phyloP scores from a whole-genome alignment of 2,329 filamentous ascomycete species.

The Fonsecaea nubica region DNA sequence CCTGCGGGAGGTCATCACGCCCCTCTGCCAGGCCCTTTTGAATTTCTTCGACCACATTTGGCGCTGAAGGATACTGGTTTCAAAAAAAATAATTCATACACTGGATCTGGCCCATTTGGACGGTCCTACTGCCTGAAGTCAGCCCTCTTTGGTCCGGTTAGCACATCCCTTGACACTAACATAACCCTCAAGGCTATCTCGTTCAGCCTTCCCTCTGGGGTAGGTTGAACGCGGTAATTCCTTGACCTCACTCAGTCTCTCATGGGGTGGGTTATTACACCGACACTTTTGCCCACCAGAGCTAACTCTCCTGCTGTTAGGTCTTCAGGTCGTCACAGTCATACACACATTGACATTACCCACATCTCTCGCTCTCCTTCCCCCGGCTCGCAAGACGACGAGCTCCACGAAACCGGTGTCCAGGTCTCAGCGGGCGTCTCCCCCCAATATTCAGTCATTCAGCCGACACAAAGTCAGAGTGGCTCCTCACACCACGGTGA shows the following conservation, averaged over 20 bases:
- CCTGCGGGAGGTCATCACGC: conserved; percentile 31
- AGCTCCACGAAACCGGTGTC: conserved; percentile 50
- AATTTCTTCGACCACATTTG: conserved; percentile 21
- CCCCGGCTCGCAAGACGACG: conserved; percentile 52
- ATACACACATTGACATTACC: conserved; percentile 51
- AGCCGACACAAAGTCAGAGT: conserved; percentile 36
- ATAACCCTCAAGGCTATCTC: conserved; percentile 40
- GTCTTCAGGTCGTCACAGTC: conserved; percentile 48
- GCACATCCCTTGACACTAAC: conserved; percentile 39
- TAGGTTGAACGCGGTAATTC: conserved; percentile 40
- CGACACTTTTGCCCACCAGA: conserved; percentile 24
- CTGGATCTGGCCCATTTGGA: conserved; percentile 34
- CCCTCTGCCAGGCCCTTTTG: conserved; percentile 1
- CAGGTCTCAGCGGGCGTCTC: conserved; percentile 48
- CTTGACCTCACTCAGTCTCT: conserved; percentile 38
- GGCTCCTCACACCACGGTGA: conserved; percentile 40
- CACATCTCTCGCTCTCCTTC: conserved; percentile 49
- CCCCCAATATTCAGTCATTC: conserved; percentile 37
- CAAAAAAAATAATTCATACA: conserved; percentile 9
- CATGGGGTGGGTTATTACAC: conserved; percentile 39
- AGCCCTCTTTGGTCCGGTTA: conserved; percentile 37
- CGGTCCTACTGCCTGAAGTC: conserved; percentile 31
- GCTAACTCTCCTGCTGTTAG: conserved; percentile 25
- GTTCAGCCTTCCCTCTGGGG: conserved; percentile 36
- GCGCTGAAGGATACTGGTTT: conserved; percentile 16